phyloP scores from a whole-genome alignment of 495 filamentous ascomycete genomes.

The Astrothelium macrocarpum region DNA sequence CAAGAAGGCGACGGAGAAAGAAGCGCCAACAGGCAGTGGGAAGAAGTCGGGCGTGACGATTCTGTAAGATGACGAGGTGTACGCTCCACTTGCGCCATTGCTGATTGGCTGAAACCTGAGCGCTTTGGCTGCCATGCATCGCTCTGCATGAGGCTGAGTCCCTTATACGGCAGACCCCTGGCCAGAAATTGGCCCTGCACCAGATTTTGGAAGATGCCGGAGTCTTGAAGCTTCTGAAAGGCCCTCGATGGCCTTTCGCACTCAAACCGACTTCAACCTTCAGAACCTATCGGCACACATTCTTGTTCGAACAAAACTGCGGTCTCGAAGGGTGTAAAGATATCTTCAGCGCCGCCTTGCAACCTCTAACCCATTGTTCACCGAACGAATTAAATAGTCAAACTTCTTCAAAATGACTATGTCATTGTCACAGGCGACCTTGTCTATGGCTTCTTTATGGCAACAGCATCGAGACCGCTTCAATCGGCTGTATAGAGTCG shows the following conservation, averaged over 20 bases:
- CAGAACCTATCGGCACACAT: not conserved
- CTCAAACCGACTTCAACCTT: not conserved
- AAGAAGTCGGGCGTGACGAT: not conserved
- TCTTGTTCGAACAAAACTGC: not conserved
- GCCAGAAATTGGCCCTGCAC: not conserved
- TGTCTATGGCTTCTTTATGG: not conserved
- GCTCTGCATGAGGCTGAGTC: not conserved
- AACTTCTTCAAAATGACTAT: not conserved
- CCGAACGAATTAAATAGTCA: not conserved
- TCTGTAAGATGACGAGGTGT: not conserved
- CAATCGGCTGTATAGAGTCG: not conserved
- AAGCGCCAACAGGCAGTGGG: not conserved
- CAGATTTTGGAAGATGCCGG: not conserved
- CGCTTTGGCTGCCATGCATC: not conserved
- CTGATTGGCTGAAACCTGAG: not conserved
- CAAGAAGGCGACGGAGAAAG: not conserved
- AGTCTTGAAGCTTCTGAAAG: not conserved
- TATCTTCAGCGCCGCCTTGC: not conserved
- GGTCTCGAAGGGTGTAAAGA: not conserved
- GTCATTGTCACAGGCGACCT: not conserved
- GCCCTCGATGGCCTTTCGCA: not conserved
- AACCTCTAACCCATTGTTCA: not conserved
- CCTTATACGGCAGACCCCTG: not conserved
- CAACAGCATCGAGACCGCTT: not conserved
- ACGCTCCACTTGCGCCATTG: not conserved